Evolutionary conservation across 2,329 filamentous ascomycete species (phyloP).

Genomic region (Colletotrichum sp.): DNA sequence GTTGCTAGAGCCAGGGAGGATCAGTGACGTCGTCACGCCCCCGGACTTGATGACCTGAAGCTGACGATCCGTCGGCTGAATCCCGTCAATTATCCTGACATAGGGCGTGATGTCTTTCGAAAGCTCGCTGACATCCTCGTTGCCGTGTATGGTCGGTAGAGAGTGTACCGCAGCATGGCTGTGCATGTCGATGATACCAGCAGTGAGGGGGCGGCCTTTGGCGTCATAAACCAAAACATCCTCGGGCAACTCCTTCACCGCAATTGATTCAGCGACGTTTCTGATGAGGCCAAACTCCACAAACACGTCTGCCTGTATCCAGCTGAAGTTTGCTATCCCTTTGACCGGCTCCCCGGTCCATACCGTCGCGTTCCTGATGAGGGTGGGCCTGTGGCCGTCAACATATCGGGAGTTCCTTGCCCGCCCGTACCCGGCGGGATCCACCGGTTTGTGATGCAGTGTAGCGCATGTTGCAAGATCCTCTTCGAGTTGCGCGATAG

Average conservation of each 20-base stretch:
- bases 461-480: conserved; percentile 61
- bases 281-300: conserved; percentile 66
- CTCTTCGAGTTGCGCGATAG: conserved; percentile 53
- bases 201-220: conserved; percentile 65
- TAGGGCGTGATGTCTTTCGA: conserved; percentile 71
- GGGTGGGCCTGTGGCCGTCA: conserved; percentile 60
- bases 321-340: conserved; percentile 62
- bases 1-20: conserved; percentile 72
- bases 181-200: conserved; percentile 76
- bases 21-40: conserved; percentile 70
- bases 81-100: conserved; percentile 68
- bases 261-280: conserved; percentile 50
- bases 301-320: conserved; percentile 63
- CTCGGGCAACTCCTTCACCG: conserved; percentile 43
- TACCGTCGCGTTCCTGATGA: conserved; percentile 70
- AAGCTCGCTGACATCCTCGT: conserved; percentile 67
- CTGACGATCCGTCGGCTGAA: conserved; percentile 68
- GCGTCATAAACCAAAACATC: conserved; percentile 61
- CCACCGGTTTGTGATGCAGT: conserved; percentile 57
- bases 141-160: conserved; percentile 58
- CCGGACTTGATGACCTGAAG: conserved; percentile 74
- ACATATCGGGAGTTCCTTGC: conserved; percentile 65
- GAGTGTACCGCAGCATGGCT: conserved; percentile 66
- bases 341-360: conserved; percentile 67
- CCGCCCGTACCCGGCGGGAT: conserved; percentile 61